phyloP scores from a whole-genome alignment of 345 rosid species.

The Geranium rotundifolium region DNA sequence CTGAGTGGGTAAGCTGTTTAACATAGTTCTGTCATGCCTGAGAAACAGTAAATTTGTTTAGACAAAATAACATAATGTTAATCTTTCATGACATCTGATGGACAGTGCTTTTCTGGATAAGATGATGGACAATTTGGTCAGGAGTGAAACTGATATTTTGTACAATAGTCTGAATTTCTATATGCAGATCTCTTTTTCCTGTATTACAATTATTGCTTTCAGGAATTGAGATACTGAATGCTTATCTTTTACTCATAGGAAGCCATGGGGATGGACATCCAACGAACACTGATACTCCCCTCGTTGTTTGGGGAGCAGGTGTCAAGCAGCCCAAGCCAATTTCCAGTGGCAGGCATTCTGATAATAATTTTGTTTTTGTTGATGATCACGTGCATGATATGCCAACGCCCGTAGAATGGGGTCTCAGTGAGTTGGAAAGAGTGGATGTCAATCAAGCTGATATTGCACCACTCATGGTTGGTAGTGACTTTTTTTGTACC shows the following conservation, averaged over 20 bases:
- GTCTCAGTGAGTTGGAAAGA: conserved; percentile 67
- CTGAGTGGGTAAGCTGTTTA: background rate
- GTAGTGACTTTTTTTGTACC: background rate
- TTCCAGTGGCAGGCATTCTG: conserved; percentile 31
- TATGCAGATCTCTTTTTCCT: background rate
- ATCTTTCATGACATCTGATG: background rate
- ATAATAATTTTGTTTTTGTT: conserved; percentile 48
- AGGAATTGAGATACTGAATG: conserved; percentile 12
- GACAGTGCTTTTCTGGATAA: background rate
- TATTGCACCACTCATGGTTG: conserved; percentile 86
- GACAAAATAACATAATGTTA: background rate
- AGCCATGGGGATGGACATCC: conserved; percentile 99
- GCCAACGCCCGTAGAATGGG: conserved; percentile 82
- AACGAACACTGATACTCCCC: conserved; percentile 86
- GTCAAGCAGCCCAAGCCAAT: conserved; percentile 53
- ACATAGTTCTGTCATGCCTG: background rate
- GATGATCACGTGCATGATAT: conserved; percentile 81
- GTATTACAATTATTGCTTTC: background rate
- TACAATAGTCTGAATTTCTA: background rate
- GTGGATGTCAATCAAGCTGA: conserved; percentile 98
- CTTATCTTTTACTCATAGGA: conserved; percentile 31
- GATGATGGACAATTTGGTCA: background rate
- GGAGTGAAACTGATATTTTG: background rate
- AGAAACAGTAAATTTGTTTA: background rate
- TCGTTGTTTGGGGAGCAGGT: conserved; percentile 98